Conservation (phyloP, 2,329 filamentous ascomycete genomes). For the Colletotrichum tabaci region DNA sequence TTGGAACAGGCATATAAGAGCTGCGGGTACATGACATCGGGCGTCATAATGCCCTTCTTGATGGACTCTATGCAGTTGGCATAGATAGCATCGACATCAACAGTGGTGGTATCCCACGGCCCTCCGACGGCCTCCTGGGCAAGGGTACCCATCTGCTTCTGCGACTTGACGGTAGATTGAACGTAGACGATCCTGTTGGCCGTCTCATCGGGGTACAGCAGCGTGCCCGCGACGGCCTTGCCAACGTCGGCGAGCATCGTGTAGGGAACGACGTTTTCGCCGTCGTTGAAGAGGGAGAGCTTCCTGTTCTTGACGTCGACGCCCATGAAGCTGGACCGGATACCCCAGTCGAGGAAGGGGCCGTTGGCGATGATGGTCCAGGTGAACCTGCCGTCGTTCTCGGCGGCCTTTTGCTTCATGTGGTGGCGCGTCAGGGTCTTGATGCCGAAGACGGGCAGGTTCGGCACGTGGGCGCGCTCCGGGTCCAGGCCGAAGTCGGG, state of each 20-base stretch:
- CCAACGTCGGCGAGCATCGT: constrained; percentile 48
- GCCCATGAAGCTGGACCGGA: constrained; percentile 44
- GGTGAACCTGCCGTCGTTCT: constrained; percentile 42
- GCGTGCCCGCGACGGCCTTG: constrained; percentile 46
- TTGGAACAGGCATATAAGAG: constrained; percentile 43
- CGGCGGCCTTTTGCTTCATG: constrained; percentile 47
- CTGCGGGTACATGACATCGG: constrained; percentile 41
- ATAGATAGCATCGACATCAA: constrained; percentile 43
- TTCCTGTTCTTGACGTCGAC: constrained; percentile 46
- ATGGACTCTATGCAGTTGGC: constrained; percentile 42
- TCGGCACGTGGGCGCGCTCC: constrained; percentile 34
- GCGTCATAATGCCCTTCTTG: constrained; percentile 42
- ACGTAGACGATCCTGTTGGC: constrained; percentile 48
- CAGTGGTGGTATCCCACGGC: constrained; percentile 42
- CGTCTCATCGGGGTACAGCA: constrained; percentile 49
- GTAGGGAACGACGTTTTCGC: constrained; percentile 45
- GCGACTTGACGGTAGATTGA: constrained; percentile 44
- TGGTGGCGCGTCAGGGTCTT: constrained; percentile 43
- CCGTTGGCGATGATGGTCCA: constrained; percentile 50
- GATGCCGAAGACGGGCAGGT: constrained; percentile 43
- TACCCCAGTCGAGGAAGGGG: constrained; percentile 50
- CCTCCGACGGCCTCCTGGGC: constrained; percentile 43
- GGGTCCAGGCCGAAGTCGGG: constrained; percentile 67
- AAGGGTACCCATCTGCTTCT: constrained; percentile 45
- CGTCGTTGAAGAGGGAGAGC: constrained; percentile 46